These are phyloP conservation scores for Dalechampia spathulata DNA, from an alignment of 441 rosid genomes.

Conservation along the genomic window DNA sequence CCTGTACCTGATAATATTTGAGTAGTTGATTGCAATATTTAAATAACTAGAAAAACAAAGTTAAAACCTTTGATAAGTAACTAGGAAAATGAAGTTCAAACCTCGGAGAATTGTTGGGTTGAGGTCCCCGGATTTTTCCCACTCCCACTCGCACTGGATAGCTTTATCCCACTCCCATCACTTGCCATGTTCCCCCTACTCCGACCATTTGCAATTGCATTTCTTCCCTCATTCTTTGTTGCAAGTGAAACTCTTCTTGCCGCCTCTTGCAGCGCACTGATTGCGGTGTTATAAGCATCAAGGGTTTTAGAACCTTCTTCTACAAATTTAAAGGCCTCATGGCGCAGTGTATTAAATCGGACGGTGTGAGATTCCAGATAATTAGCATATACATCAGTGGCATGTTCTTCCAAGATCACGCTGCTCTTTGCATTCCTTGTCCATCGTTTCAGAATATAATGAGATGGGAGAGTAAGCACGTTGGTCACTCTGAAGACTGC, in stretches of 20 bases:
- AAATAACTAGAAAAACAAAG: too few species aligned
- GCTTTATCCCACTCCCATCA: constrained; percentile 25
- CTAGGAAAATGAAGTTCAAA: constrained; percentile 22
- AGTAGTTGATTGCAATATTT: too few species aligned
- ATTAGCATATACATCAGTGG: constrained; percentile 41
- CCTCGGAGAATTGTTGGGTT: constrained; percentile 50
- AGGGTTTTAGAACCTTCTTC: constrained; percentile 62
- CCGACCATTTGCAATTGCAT: constrained; percentile 35
- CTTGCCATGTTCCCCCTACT: constrained; percentile 25
- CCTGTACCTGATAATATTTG: too few species aligned
- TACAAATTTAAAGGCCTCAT: constrained; percentile 68
- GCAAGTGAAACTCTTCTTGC: constrained; percentile 50
- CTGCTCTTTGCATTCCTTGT: constrained; percentile 90
- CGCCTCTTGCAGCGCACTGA: constrained; percentile 64
- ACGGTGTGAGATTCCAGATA: constrained; percentile 73
- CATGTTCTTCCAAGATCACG: constrained; percentile 56
- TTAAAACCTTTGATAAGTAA: too few species aligned
- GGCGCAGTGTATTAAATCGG: constrained; percentile 64
- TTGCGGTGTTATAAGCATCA: constrained; percentile 47
- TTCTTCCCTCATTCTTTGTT: constrained; percentile 47
- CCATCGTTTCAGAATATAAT: constrained; percentile 81
- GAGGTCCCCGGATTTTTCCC: constrained; percentile 26
- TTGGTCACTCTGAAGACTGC: constrained; percentile 91
- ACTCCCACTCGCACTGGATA: constrained; percentile 12
- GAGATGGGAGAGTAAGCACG: constrained; percentile 86